Percentiles rank a stretch among this genome's conserved stretches.
phyloP scores from a whole-genome alignment of 1,284 basidiomycete species.

The Cutaneotrichosporon arboriforme region DNA sequence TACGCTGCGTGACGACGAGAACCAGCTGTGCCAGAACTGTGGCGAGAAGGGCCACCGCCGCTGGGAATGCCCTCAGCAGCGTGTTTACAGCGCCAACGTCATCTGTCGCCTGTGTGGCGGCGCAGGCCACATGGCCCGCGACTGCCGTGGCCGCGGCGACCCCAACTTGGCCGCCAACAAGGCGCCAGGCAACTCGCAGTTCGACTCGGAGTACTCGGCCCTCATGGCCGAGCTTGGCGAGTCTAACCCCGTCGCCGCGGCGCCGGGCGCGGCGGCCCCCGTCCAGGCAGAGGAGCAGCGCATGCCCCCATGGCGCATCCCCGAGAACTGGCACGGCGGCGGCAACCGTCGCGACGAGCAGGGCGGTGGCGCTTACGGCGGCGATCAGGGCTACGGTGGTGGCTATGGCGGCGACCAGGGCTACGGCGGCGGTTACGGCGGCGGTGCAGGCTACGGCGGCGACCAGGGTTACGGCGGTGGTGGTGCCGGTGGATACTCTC shows the following conservation, averaged over 20 bases:
- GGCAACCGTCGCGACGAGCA: slow-evolving; percentile 24
- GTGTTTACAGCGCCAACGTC: slow-evolving; percentile 94
- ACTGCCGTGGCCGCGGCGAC: slow-evolving; percentile 65
- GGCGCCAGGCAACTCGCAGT: slow-evolving; percentile 46
- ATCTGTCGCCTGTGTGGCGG: slow-evolving; percentile 95
- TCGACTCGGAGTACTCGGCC: slow-evolving; percentile 95
- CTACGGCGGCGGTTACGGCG: slow-evolving; percentile 17
- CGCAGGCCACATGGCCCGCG: slow-evolving; percentile 90
- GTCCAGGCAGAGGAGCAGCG: slow-evolving; percentile 25
- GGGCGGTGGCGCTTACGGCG: slow-evolving; percentile 19
- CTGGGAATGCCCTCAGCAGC: slow-evolving; percentile 94
- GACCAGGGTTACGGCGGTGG: slow-evolving; percentile 12
- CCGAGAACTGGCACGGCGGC: slow-evolving; percentile 49
- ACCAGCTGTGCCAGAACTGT: slow-evolving; percentile 98
- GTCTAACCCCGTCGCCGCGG: slow-evolving; percentile 52
- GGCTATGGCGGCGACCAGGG: slow-evolving; percentile 13
- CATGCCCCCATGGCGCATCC: slow-evolving; percentile 52
- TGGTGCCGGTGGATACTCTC: slow-evolving; percentile 3
- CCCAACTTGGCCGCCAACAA: slow-evolving; percentile 48
- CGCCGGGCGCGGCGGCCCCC: slow-evolving; percentile 31
- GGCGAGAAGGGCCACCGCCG: slow-evolving; percentile 79
- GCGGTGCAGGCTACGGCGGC: slow-evolving; percentile 14
- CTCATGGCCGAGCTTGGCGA: slow-evolving; percentile 98
- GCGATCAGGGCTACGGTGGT: slow-evolving; percentile 22
- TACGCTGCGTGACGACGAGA: slow-evolving; percentile 98